Base-by-base conservation (phyloP, 164 flowering plant species). In the Vitis amurensis region DNA sequence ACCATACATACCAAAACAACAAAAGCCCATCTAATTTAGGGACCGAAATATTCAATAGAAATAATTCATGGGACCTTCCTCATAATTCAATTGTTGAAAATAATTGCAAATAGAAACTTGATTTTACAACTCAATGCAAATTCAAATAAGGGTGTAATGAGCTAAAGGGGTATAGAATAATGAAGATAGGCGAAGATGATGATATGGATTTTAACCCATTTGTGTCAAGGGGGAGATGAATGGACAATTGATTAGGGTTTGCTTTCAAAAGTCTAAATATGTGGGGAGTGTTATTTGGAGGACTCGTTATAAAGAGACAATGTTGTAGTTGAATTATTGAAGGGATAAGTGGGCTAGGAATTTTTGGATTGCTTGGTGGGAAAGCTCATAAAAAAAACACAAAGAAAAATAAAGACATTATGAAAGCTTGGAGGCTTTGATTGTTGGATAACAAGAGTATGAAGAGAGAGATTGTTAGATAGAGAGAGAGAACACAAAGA, bases 401-500 rank as follows among this genome's bases (percentile, higher is more conserved):
- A 29, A 19, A 17, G 31, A 16, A 4, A 58, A 9, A 58, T 0
- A 55, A 13, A 15, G 58, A n/a, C n/a, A 55, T 55, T 13, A 55
- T 12, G 17, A 58, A 37, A 65, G 57, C 8, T 19, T 59, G 71
- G 55, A 59, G 63, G 53, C 44, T 58, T 48, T 57, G 69, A 47
- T 48, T 14, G 63, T 48, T 58, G 15, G 67, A 58, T 1, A 23
- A 23, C 27, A 23, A 23, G 13, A 23, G 23, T 11, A 58, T 7
- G 23, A 23, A 58, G 29, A 58, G 23, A 19, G 61, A 58, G 61
- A 58, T 17, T 17, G 17, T 17, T 17, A 17, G 17, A 17, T 17
- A 58, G 29, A 58, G 23, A 19, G 61, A 58, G 61, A 58, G 30
- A 58, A 27, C 17, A 9, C 2, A 8, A 58, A 23, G 19, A 27